Percentiles rank a stretch among this genome's conserved stretches.
phyloP scores from a whole-genome alignment of 2,329 filamentous ascomycete species.

The Penicillium sp. region DNA sequence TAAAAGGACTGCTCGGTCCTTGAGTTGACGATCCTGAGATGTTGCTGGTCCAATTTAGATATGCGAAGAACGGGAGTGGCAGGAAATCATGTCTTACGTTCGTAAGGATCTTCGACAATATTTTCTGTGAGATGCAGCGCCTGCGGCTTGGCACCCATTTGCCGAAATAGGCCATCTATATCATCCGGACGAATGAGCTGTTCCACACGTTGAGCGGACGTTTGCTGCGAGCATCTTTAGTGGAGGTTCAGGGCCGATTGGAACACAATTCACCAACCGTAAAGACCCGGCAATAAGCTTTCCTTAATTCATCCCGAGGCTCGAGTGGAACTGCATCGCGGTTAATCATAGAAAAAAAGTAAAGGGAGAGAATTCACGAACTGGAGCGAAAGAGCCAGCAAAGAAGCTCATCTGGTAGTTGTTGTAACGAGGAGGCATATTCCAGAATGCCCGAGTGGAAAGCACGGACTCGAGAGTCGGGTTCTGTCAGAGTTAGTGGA shows the following conservation, averaged over 20 bases:
- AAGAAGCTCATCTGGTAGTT: conserved; percentile 63
- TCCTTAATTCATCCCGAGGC: conserved; percentile 54
- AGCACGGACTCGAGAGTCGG: conserved; percentile 55
- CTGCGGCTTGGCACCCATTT: conserved; percentile 55
- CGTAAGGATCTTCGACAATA: conserved; percentile 26
- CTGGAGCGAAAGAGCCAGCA: conserved; percentile 57
- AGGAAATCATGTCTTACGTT: conserved; percentile 20
- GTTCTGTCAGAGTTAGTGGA: conserved; percentile 34
- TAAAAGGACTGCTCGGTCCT: conserved; percentile 24
- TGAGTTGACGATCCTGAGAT: conserved; percentile 12
- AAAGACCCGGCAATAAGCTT: conserved; percentile 60
- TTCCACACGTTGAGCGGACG: conserved; percentile 29
- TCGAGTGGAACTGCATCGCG: conserved; percentile 50
- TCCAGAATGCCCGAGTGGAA: conserved; percentile 63
- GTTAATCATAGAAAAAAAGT: background rate
- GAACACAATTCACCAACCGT: conserved; percentile 42
- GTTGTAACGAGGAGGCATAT: conserved; percentile 48
- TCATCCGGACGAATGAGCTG: conserved; percentile 38
- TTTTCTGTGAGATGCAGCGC: conserved; percentile 40
- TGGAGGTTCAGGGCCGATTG: background rate
- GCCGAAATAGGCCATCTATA: conserved; percentile 55
- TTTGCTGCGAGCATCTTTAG: conserved; percentile 26
- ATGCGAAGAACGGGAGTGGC: background rate
- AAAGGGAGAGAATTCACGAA: conserved; percentile 15
- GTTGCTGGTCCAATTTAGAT: background rate